phyloP scores from a whole-genome alignment of 768 basidiomycete species.

The Pulveroboletus sp. region DNA sequence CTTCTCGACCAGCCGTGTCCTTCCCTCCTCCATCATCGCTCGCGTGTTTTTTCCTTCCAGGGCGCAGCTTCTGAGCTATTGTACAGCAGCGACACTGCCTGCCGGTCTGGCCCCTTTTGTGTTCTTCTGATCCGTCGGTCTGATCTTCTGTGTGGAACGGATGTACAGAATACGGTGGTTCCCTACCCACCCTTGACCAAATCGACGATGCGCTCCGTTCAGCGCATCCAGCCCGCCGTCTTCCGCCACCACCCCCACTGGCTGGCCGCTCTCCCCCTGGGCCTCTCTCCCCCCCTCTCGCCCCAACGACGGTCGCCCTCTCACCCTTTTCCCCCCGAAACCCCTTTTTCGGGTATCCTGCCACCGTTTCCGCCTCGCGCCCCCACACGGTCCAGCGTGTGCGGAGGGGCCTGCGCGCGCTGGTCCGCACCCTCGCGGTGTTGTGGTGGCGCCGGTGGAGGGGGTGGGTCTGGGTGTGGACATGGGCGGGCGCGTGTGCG shows the following conservation, averaged over 20 bases:
- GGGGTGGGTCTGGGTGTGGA: conserved; percentile 22
- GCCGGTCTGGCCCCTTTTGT: conserved; percentile 31
- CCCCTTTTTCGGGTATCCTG: conserved; percentile 75
- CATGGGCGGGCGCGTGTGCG: conserved; percentile 27
- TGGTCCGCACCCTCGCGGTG: conserved; percentile 53
- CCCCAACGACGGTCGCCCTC: conserved; percentile 20
- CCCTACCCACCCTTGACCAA: conserved; percentile 45
- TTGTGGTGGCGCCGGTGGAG: conserved; percentile 70
- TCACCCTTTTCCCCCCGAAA: conserved; percentile 59
- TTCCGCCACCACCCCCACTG: conserved; percentile 3
- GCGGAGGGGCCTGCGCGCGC: conserved; percentile 64
- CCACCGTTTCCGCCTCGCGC: conserved; percentile 25
- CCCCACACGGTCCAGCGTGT: conserved; percentile 51
- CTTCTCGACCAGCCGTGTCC: conserved; percentile 43
- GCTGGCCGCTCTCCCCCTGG: not conserved
- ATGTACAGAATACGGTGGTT: conserved; percentile 62
- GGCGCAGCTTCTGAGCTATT: conserved; percentile 51
- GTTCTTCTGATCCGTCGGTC: not conserved
- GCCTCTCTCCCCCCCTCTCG: not conserved
- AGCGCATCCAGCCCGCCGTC: conserved; percentile 1
- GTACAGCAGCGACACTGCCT: conserved; percentile 50
- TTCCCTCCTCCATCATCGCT: conserved; percentile 55
- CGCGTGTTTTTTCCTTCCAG: conserved; percentile 63
- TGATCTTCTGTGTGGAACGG: conserved; percentile 19
- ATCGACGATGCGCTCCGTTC: conserved; percentile 46